phyloP scores from a whole-genome alignment of 345 rosid species.

The Pugionium dolabratum region DNA sequence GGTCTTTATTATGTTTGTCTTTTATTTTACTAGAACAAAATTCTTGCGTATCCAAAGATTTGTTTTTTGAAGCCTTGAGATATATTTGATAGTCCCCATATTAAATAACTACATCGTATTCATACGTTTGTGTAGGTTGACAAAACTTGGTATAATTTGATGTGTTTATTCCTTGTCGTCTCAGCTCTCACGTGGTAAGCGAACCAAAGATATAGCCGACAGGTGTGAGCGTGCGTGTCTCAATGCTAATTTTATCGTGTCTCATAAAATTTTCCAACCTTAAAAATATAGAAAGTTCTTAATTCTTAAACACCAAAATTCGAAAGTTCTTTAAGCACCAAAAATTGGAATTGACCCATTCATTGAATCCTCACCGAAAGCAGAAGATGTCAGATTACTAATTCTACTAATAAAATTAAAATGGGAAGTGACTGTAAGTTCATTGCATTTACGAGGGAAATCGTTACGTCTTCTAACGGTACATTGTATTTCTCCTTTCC shows the following conservation, averaged over 20 bases:
- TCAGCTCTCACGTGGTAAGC: slow-evolving; percentile 24
- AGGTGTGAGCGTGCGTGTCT: slow-evolving; percentile 24
- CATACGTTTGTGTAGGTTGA: not conserved
- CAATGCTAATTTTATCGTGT: slow-evolving; percentile 8
- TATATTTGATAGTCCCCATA: no score
- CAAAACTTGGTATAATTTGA: no score
- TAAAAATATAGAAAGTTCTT: slow-evolving; percentile 32
- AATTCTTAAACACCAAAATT: slow-evolving; percentile 13
- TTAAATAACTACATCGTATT: no score
- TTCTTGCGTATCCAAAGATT: no score
- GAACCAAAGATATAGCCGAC: slow-evolving; percentile 31
- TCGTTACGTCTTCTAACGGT: slow-evolving; percentile 36
- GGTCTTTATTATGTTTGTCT: no score
- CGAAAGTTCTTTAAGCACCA: slow-evolving; percentile 29
- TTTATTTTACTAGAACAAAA: no score
- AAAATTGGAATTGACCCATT: slow-evolving; percentile 22
- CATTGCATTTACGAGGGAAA: slow-evolving; percentile 26
- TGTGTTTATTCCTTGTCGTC: slow-evolving; percentile 11
- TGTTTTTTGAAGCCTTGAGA: no score
- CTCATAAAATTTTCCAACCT: slow-evolving; percentile 13
- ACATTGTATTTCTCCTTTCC: slow-evolving; percentile 22
- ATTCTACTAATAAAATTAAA: not conserved
- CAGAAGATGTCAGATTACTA: slow-evolving; percentile 32
- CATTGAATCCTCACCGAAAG: slow-evolving; percentile 38
- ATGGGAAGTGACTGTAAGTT: slow-evolving; percentile 35